A percentile compares a stretch with the other conserved stretches of the same genome.
phyloP scores from a whole-genome alignment of 2,329 filamentous ascomycete genomes.

The Emericellopsis cladophorae region DNA sequence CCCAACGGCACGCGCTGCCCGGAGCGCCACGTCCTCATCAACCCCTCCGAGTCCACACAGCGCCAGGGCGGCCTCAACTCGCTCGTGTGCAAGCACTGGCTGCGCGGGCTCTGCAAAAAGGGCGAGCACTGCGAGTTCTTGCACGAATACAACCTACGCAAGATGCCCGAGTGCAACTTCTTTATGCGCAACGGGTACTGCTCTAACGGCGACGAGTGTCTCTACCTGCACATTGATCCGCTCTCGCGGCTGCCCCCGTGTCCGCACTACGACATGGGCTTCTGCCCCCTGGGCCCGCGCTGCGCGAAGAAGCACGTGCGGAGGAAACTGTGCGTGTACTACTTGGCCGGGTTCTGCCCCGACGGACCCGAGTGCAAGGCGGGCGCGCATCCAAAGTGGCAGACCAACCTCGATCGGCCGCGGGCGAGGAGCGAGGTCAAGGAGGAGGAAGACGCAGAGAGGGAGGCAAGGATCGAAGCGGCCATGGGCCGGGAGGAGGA shows the following conservation, averaged over 20 bases:
- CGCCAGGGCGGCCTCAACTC: constrained; percentile 52
- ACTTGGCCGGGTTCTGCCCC: constrained; percentile 89
- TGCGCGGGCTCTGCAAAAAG: constrained; percentile 95
- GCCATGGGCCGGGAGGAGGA: constrained; percentile 22
- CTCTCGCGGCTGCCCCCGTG: constrained; percentile 68
- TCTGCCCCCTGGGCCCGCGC: constrained; percentile 78
- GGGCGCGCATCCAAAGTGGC: constrained; percentile 75
- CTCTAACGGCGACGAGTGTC: constrained; percentile 90
- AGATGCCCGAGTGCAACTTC: constrained; percentile 98
- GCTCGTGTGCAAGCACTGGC: constrained; percentile 97
- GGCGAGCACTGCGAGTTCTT: constrained; percentile 94
- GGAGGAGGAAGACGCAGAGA: constrained; percentile 33
- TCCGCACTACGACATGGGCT: constrained; percentile 86
- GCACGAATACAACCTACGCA: constrained; percentile 95
- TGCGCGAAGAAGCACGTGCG: constrained; percentile 86
- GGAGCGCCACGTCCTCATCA: constrained; percentile 54
- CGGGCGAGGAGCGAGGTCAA: constrained; percentile 55
- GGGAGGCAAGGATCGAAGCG: constrained; percentile 19
- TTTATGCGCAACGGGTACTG: constrained; percentile 90
- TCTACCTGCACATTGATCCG: constrained; percentile 83
- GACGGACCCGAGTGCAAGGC: constrained; percentile 63
- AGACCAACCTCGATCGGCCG: constrained; percentile 63
- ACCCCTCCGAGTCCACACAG: constrained; percentile 8
- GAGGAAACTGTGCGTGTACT: constrained; percentile 69
- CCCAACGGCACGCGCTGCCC: constrained; percentile 74